Base-by-base conservation (phyloP, 345 rosid genomes). In the Melaleuca quinquenervia region DNA sequence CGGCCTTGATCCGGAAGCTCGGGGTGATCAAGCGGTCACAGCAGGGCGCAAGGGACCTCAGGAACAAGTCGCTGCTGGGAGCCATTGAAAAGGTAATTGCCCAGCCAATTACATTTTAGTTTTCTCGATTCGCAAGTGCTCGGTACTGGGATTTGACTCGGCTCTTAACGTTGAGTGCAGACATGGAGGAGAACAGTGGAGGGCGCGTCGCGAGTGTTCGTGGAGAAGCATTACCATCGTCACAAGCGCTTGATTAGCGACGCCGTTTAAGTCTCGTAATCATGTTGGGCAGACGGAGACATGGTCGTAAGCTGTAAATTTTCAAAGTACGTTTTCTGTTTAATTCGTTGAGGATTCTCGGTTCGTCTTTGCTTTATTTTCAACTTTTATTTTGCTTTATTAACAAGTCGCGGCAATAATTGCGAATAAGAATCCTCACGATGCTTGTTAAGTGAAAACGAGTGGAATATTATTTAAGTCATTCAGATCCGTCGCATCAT, bases 141-240 rank as follows among this genome's bases (percentile, higher is more conserved):
- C 15, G 45, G 84, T 20, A 10, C 52, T n/a, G 84, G 50, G 55
- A 50, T 0, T 82, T 29, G 83, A 80, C 50, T 49, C 11, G 16
- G 58, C 50, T 13, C 82, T 70, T 70, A 12, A 70, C 18, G 78
- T 36, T 32, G 24, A 18, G 48, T 41, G 91, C 92, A 95, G 99
- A 95, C 98, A 58, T 96, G 98, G 98, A 94, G 96, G 27, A 94
- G 87, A 87, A 95, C 98, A 24, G 88, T 97, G 83, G 96, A 94
- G 87, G 97, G 98, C 87, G 98, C 99, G 8, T 93, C 98, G 0
- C 93, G 89, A 84, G 92, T 92, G 53, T 90, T 97, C 84, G 82
- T 96, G 87, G 98, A 96, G 91, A 97, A 91, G 90, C 98, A 93
- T 84, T 94, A 93, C 86, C 92, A 93, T 86, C 90, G 95, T 64